phyloP scores from a whole-genome alignment of 306 rosid genomes.

The Cicer chorassanicum region DNA sequence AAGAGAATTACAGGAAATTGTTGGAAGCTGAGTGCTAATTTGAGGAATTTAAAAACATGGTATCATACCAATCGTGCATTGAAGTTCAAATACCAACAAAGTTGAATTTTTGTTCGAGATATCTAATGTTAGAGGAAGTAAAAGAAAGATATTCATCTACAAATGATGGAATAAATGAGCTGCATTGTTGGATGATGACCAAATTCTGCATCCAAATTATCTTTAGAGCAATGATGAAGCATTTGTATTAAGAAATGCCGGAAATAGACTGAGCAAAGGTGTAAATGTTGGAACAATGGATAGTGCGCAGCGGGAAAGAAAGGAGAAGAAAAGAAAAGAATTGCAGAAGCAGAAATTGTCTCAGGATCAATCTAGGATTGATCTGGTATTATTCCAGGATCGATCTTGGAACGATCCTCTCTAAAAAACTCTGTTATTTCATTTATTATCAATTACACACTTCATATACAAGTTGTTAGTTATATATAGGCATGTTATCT shows the following conservation, averaged over 20 bases:
- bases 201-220: constrained; percentile 23
- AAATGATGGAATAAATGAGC: constrained; percentile 23
- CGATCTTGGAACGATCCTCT: too few relatives aligned
- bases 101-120: neutral
- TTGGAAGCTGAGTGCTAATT: constrained; percentile 10
- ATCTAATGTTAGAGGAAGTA: constrained; percentile 7
- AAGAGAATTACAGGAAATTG: neutral
- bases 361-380: too few relatives aligned
- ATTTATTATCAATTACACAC: too few relatives aligned
- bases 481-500: too few relatives aligned
- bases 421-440: too few relatives aligned
- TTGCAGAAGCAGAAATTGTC: too few relatives aligned
- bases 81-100: neutral
- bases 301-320: too few relatives aligned
- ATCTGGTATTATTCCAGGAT: too few relatives aligned
- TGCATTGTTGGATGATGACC: constrained; percentile 34
- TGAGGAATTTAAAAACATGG: constrained; percentile 10
- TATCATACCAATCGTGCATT: constrained; percentile 1
- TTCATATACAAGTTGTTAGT: too few relatives aligned
- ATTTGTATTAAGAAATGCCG: constrained; percentile 3
- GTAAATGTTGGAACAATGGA: too few relatives aligned
- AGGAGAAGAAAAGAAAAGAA: too few relatives aligned
- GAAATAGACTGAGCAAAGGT: neutral
- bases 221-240: neutral
- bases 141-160: neutral